Base-by-base conservation (phyloP, 495 filamentous ascomycete species). In the Cairneyella variabilis region DNA sequence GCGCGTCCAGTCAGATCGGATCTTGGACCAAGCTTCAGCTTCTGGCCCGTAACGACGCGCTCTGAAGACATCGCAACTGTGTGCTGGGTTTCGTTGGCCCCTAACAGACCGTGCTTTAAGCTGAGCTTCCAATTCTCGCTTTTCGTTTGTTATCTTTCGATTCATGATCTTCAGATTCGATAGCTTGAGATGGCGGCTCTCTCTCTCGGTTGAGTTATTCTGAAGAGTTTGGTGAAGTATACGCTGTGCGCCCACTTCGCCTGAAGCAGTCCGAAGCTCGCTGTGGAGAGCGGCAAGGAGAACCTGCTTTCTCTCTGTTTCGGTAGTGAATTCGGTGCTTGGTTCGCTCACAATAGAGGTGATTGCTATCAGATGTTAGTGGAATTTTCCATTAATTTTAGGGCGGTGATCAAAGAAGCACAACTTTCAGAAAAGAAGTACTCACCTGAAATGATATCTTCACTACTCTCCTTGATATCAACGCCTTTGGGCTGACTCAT, bases 271-370 rank as follows among this genome's bases (percentile, higher is more conserved):
- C 30, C 89, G 84, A 39, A 98, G 83, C 21, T 83, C 79, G 21
- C 76, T 69, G 62, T 96, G 89, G 50, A 90, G 82, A 25, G 80
- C 71, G 59, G 92, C 89, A 53, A 96, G 84, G 16, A 82, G 76
- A 25, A 86, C 80, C 72, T 97, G 92, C 59, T 95, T 96, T 37
- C 82, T 76, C 30, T 80, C 83, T 26, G 95, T 72, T 54, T 86
- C 85, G n/a, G 77, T 72, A 18, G 86, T 82, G 64, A 96, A 88
- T 34, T 88, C 82, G 20, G 79, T 74, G 34, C 89, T 81, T 21
- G 89, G 85, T 43, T 85, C 80, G 8, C 79, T 78, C 11, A 98
- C 78, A 54, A 95, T 77, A 47, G 86, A 80, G 25, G 81, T 77
- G 55, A 88, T 85, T 17, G 88, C 88, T 91, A 49, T 48, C n/a